Evolutionary conservation across 2,329 filamentous ascomycete species (phyloP).

Genomic region (Stagonosporopsis vannaccii): DNA sequence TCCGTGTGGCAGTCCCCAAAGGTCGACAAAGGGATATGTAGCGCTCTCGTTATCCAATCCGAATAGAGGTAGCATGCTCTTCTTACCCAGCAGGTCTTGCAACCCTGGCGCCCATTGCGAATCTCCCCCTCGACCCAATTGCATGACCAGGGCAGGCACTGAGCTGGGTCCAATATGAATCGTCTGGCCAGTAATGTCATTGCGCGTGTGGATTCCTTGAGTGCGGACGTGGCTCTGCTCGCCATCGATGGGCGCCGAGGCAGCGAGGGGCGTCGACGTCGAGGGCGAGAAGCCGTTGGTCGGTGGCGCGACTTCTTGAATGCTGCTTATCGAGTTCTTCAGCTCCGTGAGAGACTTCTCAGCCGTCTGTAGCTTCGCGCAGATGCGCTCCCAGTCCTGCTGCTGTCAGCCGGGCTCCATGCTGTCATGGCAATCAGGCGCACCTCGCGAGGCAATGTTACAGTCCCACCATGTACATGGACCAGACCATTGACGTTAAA

Average conservation of each 20-base stretch:
- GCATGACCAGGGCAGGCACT: constrained; percentile 67
- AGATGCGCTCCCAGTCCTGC: constrained; percentile 58
- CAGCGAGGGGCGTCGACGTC: constrained; percentile 42
- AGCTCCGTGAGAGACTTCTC: constrained; percentile 57
- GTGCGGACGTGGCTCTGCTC: constrained; percentile 52
- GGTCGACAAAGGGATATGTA: constrained; percentile 70
- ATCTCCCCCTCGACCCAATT: constrained; percentile 54
- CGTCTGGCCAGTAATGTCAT: constrained; percentile 66
- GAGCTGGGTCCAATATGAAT: constrained; percentile 69
- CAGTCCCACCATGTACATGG: constrained; percentile 49
- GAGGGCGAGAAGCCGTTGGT: constrained; percentile 45
- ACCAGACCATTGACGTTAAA: constrained; percentile 48
- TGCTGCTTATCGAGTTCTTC: constrained; percentile 49
- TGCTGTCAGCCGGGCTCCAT: constrained; percentile 26
- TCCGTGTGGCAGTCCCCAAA: constrained; percentile 67
- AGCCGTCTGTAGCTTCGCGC: constrained; percentile 56
- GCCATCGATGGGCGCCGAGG: constrained; percentile 46
- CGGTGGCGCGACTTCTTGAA: constrained; percentile 45
- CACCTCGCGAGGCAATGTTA: constrained; percentile 51
- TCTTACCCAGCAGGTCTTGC: constrained; percentile 64
- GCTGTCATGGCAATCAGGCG: constrained; percentile 7
- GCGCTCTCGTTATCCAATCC: constrained; percentile 70
- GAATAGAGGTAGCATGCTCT: constrained; percentile 67
- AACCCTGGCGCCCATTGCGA: constrained; percentile 59
- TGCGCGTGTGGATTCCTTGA: constrained; percentile 67